Conservation (phyloP, 352 stramenopile genomes). For the Phytophthora litchii region DNA sequence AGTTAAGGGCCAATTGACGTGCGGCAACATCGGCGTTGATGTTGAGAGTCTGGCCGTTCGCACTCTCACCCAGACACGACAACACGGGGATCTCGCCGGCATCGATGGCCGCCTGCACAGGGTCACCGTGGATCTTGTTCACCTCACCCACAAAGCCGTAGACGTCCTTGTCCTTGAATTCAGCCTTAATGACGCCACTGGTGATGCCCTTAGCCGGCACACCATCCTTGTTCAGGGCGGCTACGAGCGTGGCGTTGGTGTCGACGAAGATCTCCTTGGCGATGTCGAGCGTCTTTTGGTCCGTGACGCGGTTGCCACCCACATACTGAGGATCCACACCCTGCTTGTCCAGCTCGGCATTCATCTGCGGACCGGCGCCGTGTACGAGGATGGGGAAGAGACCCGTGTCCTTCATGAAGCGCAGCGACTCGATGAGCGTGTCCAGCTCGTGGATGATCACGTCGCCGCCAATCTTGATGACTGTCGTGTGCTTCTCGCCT, state of each 20-base stretch:
- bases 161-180: conserved; percentile 81
- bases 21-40: conserved; percentile 90
- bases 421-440: conserved; percentile 82
- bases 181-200: conserved; percentile 83
- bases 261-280: conserved; percentile 86
- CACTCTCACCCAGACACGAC: conserved; percentile 81
- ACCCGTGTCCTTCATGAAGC: conserved; percentile 83
- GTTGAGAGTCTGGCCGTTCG: conserved; percentile 83
- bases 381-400: conserved; percentile 90
- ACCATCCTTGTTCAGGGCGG: conserved; percentile 71
- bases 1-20: conserved; percentile 74
- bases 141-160: conserved; percentile 89
- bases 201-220: conserved; percentile 81
- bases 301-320: conserved; percentile 86
- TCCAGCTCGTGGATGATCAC: conserved; percentile 89
- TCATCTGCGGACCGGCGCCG: conserved; percentile 90
- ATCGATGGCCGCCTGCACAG: conserved; percentile 71
- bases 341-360: conserved; percentile 78
- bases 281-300: conserved; percentile 87
- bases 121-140: conserved; percentile 71
- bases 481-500: conserved; percentile 71
- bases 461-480: conserved; percentile 91
- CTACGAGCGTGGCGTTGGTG: conserved; percentile 84
- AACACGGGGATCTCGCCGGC: conserved; percentile 84
- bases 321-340: conserved; percentile 90